Evolutionary conservation across 192 early-diverging fungal species (phyloP).

Genomic region (Entophlyctis luteolus): DNA sequence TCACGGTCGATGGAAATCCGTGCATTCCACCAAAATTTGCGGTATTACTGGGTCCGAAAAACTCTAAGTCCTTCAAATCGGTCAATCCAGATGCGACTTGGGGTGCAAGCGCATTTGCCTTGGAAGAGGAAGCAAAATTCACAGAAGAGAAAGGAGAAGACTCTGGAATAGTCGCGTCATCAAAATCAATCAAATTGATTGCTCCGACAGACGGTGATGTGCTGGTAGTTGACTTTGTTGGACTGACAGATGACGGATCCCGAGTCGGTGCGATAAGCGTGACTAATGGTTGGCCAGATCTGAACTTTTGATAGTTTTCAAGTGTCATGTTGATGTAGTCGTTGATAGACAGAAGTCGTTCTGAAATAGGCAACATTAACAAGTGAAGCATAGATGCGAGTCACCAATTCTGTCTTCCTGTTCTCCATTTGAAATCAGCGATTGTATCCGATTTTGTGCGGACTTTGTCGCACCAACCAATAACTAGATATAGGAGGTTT

Average conservation of each 20-base stretch:
- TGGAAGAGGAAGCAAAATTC: neutral
- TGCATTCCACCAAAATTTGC: too few species aligned
- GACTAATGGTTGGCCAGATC: slow-evolving; percentile 34
- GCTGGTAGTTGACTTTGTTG: neutral
- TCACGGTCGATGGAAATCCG: too few species aligned
- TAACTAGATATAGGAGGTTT: slow-evolving; percentile 43
- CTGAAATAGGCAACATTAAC: slow-evolving; percentile 46
- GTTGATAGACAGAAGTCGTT: slow-evolving; percentile 65
- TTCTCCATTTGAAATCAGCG: slow-evolving; percentile 65
- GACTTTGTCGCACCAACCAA: slow-evolving; percentile 61
- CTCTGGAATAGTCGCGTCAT: slow-evolving; percentile 37
- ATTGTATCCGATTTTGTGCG: slow-evolving; percentile 71
- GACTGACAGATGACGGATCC: neutral
- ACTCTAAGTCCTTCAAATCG: slow-evolving; percentile 36
- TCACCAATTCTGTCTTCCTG: slow-evolving; percentile 75
- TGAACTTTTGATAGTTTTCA: slow-evolving; percentile 62
- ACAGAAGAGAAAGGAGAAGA: slow-evolving; percentile 2
- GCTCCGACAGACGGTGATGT: slow-evolving; percentile 21
- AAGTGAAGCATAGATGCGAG: too few species aligned
- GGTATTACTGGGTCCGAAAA: slow-evolving; percentile 27
- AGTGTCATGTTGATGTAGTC: slow-evolving; percentile 77
- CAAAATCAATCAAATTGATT: slow-evolving; percentile 55
- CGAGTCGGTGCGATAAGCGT: neutral
- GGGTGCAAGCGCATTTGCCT: neutral
- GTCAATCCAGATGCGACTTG: slow-evolving; percentile 21